These are phyloP conservation scores for Apiotrichum akiyoshidainum DNA, from an alignment of 1,284 basidiomycete genomes.

Conservation along the genomic window DNA sequence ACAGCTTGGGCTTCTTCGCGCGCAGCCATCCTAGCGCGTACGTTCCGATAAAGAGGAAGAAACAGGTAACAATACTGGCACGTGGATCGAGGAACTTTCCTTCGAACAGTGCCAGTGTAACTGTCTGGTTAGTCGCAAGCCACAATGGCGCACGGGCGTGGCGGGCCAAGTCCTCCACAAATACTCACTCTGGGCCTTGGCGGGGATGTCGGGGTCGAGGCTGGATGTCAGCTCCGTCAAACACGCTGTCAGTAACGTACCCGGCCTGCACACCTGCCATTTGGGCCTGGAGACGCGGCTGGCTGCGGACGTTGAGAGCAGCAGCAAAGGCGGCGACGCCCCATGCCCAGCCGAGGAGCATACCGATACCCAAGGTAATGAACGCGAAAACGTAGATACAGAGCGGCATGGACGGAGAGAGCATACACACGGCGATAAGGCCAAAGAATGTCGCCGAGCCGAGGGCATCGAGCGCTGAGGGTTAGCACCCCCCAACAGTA, in stretches of 20 bases:
- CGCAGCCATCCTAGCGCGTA: constrained; percentile 63
- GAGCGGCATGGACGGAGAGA: constrained; percentile 45
- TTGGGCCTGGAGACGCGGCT: constrained; percentile 46
- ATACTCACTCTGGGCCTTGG: constrained; percentile 53
- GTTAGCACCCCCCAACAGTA: background rate
- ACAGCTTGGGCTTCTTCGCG: constrained; percentile 62
- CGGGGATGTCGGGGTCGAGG: constrained; percentile 55
- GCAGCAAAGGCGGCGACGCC: constrained; percentile 69
- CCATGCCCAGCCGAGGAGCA: constrained; percentile 71
- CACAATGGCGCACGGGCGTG: too few species aligned
- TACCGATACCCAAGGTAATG: constrained; percentile 58
- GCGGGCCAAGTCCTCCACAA: too few species aligned
- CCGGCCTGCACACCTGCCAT: background rate
- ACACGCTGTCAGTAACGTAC: background rate
- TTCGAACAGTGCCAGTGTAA: constrained; percentile 58
- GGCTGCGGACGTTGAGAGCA: constrained; percentile 59
- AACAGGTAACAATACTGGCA: constrained; percentile 60
- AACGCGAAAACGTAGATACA: constrained; percentile 50
- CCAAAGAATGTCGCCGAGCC: constrained; percentile 32
- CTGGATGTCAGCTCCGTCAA: constrained; percentile 35
- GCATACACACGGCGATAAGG: constrained; percentile 37
- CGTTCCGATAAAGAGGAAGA: constrained; percentile 65
- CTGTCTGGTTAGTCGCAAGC: constrained; percentile 12
- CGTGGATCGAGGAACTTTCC: constrained; percentile 67
- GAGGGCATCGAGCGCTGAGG: background rate